These are phyloP conservation scores for Lasiodiplodia sp. DNA, from an alignment of 2,329 filamentous ascomycete genomes.

Conservation along the genomic window DNA sequence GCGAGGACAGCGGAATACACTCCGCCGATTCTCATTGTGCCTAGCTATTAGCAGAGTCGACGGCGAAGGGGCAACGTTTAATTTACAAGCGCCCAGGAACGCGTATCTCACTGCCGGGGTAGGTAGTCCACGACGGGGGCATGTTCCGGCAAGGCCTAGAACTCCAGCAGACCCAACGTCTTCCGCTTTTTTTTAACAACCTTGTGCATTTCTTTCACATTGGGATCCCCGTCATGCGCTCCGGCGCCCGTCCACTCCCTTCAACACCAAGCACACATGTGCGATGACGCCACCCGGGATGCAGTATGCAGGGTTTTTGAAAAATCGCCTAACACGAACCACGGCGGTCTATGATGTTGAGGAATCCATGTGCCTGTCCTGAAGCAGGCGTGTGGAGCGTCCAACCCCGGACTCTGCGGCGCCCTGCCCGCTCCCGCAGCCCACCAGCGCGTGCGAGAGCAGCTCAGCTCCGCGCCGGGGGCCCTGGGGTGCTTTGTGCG, in stretches of 20 bases:
- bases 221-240: neutral
- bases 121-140: no score
- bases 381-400: neutral
- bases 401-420: neutral
- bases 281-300: constrained; percentile 17
- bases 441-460: neutral
- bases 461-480: neutral
- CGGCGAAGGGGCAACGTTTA: constrained; percentile 14
- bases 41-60: neutral
- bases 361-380: constrained; percentile 2
- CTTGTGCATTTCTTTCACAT: neutral
- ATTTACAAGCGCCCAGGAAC: neutral
- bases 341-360: constrained; percentile 13
- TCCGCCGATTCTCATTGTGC: constrained; percentile 5
- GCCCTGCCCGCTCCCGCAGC: neutral
- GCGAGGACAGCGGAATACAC: neutral
- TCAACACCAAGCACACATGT: constrained; percentile 1
- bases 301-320: constrained; percentile 19
- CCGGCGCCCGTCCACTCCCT: neutral
- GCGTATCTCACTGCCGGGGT: constrained; percentile 5
- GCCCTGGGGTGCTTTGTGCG: neutral
- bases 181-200: constrained; percentile 2
- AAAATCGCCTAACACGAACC: constrained; percentile 12
- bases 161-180: constrained; percentile 11
- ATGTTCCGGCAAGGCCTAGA: constrained; percentile 10